Percentiles rank a stretch among this genome's conserved stretches.
Conservation (phyloP, 768 basidiomycete genomes). For the Boletus huronensis region DNA sequence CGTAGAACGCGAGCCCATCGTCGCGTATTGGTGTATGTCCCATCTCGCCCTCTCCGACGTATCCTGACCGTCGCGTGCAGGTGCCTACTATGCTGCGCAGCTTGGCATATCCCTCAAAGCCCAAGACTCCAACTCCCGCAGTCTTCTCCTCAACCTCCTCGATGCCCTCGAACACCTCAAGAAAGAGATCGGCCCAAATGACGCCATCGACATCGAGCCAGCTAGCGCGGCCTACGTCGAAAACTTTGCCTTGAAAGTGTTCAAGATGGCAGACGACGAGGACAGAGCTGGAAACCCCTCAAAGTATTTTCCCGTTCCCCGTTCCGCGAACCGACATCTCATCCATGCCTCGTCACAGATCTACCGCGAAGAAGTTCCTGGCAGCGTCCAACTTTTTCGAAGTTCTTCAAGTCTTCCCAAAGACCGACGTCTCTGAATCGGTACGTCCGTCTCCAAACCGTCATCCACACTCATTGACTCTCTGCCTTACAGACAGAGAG, state of each 20-base stretch:
- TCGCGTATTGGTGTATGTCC: slow-evolving; percentile 92
- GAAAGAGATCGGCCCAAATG: slow-evolving; percentile 63
- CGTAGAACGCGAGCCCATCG: slow-evolving; percentile 73
- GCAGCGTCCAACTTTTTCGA: slow-evolving; percentile 96
- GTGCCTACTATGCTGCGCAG: slow-evolving; percentile 90
- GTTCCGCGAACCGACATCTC: slow-evolving; percentile 3
- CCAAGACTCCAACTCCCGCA: slow-evolving; percentile 59
- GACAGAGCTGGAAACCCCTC: slow-evolving; percentile 76
- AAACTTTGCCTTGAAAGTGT: slow-evolving; percentile 92
- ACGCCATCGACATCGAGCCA: slow-evolving; percentile 78
- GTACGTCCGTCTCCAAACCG: slow-evolving; percentile 35
- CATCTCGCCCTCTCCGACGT: neutral
- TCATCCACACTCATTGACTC: slow-evolving; percentile 4
- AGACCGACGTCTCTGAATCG: slow-evolving; percentile 51
- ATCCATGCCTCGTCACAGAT: slow-evolving; percentile 41
- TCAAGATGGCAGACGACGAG: slow-evolving; percentile 84
- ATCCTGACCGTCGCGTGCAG: slow-evolving; percentile 36
- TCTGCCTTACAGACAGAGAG: slow-evolving; percentile 61
- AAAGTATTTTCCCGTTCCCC: slow-evolving; percentile 46
- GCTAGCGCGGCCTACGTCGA: slow-evolving; percentile 89
- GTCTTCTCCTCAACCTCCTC: slow-evolving; percentile 71
- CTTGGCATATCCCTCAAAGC: slow-evolving; percentile 74
- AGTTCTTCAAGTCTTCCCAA: slow-evolving; percentile 73
- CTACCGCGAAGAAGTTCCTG: slow-evolving; percentile 91
- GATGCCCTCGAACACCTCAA: slow-evolving; percentile 81